These are phyloP conservation scores for Anisodus acutangulus DNA, from an alignment of 257 asterid genomes.

Conservation along the genomic window DNA sequence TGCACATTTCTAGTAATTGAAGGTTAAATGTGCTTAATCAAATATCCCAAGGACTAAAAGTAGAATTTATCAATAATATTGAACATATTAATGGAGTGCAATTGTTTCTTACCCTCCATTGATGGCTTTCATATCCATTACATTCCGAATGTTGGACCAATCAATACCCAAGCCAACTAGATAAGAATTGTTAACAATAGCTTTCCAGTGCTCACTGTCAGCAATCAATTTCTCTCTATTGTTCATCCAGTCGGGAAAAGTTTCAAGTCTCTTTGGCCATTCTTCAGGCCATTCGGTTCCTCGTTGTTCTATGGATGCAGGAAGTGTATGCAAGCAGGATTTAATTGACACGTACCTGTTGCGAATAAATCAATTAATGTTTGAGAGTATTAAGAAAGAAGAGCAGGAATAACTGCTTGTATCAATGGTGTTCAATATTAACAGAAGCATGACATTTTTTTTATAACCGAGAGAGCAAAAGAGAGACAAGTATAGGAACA, in stretches of 20 bases:
- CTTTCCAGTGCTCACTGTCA: slow-evolving; percentile 79
- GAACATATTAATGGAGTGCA: neutral
- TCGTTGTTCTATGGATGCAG: slow-evolving; percentile 83
- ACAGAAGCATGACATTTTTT: neutral
- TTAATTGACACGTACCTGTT: slow-evolving; percentile 70
- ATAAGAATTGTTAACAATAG: slow-evolving; percentile 79
- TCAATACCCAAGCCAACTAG: slow-evolving; percentile 79
- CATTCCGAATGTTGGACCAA: slow-evolving; percentile 79
- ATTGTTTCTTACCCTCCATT: slow-evolving; percentile 73
- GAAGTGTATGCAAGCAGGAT: slow-evolving; percentile 70
- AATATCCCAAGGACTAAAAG: no score
- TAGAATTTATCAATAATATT: no score
- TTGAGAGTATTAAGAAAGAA: neutral
- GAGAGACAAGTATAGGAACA: neutral
- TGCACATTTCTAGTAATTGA: no score
- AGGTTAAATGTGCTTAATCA: no score
- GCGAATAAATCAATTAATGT: slow-evolving; percentile 17
- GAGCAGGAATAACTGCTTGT: neutral
- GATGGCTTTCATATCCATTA: slow-evolving; percentile 96
- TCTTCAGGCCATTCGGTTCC: slow-evolving; percentile 98
- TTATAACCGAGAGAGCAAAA: neutral
- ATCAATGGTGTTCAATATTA: neutral
- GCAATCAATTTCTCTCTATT: slow-evolving; percentile 69
- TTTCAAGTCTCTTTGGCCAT: slow-evolving; percentile 90
- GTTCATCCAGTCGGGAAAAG: slow-evolving; percentile 87